These are phyloP conservation scores for Theileria annulata DNA, from an alignment of 169 alveolate species.

Conservation along the genomic window DNA sequence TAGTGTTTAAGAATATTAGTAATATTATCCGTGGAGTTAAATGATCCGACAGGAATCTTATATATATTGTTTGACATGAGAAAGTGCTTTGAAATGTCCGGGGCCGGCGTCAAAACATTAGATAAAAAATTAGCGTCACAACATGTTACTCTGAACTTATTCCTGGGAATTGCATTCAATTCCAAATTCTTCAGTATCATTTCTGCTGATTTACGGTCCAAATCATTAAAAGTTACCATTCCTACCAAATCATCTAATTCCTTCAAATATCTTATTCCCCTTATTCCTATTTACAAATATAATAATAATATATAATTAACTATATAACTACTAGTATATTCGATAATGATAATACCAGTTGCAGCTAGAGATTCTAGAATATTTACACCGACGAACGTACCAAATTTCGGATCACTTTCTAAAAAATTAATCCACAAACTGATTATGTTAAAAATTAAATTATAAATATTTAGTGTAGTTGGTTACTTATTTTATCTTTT, in stretches of 20 bases:
- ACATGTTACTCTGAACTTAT: conserved; percentile 68
- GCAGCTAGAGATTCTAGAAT: conserved; percentile 77
- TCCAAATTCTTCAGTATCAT: conserved; percentile 60
- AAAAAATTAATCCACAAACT: too few species aligned
- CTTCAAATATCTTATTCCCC: conserved; percentile 86
- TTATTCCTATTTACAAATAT: conserved; percentile 67
- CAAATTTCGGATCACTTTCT: conserved; percentile 41
- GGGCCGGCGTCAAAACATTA: conserved; percentile 50
- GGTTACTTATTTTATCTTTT: conserved; percentile 51
- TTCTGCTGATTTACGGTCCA: conserved; percentile 78
- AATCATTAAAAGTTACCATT: conserved; percentile 84
- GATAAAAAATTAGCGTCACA: conserved; percentile 73
- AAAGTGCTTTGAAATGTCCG: conserved; percentile 48
- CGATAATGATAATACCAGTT: conserved; percentile 51
- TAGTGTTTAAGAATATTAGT: conserved; percentile 20
- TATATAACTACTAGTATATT: neutral
- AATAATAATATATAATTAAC: neutral
- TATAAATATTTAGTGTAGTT: neutral
- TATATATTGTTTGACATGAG: conserved; percentile 52
- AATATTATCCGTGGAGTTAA: neutral
- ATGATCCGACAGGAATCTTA: conserved; percentile 43
- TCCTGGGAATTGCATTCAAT: conserved; percentile 57
- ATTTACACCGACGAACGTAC: conserved; percentile 70
- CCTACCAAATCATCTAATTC: conserved; percentile 82
- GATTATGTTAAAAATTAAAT: neutral